Conservation (phyloP, 805 yeast genomes). For the Ogataea thermomethanolica region DNA sequence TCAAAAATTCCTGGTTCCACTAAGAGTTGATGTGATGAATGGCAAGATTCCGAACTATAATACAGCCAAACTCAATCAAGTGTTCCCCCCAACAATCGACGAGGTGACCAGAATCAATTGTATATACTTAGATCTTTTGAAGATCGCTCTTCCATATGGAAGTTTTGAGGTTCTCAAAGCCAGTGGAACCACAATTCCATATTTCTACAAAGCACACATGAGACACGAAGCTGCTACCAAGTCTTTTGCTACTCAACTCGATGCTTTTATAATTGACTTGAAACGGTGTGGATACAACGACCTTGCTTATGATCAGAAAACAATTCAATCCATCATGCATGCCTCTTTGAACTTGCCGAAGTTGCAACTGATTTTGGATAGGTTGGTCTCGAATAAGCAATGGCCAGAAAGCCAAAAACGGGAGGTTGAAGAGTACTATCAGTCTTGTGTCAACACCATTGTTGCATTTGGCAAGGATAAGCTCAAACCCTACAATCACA, state of each 20-base stretch:
- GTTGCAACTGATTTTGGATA: constrained; percentile 61
- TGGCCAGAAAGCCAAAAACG: constrained; percentile 37
- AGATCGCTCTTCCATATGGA: constrained; percentile 64
- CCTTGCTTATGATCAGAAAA: constrained; percentile 43
- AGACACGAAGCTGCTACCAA: constrained; percentile 91
- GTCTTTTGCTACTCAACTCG: constrained; percentile 48
- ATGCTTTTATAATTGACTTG: constrained; percentile 39
- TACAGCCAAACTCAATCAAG: constrained; percentile 63
- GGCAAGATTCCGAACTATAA: constrained; percentile 51
- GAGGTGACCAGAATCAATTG: constrained; percentile 90
- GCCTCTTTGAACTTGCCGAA: constrained; percentile 71
- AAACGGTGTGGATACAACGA: constrained; percentile 26
- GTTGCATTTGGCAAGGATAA: constrained; percentile 74
- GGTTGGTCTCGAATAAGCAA: constrained; percentile 49
- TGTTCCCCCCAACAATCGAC: constrained; percentile 94
- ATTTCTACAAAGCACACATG: constrained; percentile 88
- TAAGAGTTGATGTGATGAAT: constrained; percentile 65
- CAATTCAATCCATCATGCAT: constrained; percentile 58
- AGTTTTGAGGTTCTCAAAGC: constrained; percentile 74
- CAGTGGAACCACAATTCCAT: constrained; percentile 79
- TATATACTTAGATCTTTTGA: constrained; percentile 71
- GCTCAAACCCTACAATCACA: constrained; percentile 47
- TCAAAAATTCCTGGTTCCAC: constrained; percentile 74
- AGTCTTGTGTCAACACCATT: constrained; percentile 59
- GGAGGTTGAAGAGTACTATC: constrained; percentile 41